Conservation (phyloP, 2,329 filamentous ascomycete genomes). For the Hyphodiscus sp. region DNA sequence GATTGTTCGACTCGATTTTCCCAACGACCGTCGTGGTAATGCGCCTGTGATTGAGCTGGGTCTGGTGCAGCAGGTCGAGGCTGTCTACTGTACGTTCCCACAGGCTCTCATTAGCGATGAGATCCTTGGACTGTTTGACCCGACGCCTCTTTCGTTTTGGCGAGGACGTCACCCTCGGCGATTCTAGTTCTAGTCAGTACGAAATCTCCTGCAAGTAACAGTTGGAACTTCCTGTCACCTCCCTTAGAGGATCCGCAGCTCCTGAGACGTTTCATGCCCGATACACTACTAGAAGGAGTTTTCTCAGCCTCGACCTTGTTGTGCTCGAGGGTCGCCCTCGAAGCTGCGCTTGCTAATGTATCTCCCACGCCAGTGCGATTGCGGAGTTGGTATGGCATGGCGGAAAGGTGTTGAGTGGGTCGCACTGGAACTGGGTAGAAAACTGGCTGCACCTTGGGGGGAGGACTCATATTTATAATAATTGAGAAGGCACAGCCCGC, state of each 20-base stretch:
- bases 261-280: not conserved
- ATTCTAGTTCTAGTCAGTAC: not conserved
- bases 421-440: no score
- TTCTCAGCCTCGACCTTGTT: no score
- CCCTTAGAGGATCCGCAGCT: not conserved
- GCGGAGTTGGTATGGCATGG: no score
- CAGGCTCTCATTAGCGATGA: not conserved
- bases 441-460: no score
- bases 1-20: constrained; percentile 1
- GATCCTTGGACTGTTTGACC: not conserved
- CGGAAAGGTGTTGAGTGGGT: no score
- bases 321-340: no score
- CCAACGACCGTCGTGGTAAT: constrained; percentile 1
- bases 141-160: constrained; percentile 3
- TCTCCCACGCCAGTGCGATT: no score
- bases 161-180: not conserved
- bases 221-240: not conserved
- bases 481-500: no score
- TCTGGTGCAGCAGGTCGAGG: constrained; percentile 3
- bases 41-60: not conserved
- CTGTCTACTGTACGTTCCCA: not conserved
- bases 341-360: no score
- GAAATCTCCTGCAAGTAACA: not conserved
- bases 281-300: not conserved
- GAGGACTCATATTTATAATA: no score